A percentile compares a stretch with the other conserved stretches of the same genome.
phyloP scores from a whole-genome alignment of 768 basidiomycete genomes.

The Calocera cornea region DNA sequence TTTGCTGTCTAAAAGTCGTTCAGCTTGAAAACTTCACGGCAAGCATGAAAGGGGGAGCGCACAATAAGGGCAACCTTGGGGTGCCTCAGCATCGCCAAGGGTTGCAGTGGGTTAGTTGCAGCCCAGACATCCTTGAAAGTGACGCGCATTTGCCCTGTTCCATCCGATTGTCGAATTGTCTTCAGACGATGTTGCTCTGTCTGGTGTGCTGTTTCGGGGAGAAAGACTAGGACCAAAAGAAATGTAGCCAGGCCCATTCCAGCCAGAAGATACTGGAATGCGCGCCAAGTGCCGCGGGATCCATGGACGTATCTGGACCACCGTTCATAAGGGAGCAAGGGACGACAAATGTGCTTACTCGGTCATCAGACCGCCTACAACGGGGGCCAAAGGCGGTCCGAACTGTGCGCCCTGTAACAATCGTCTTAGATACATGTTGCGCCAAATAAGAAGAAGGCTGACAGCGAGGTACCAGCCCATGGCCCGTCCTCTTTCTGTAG shows the following conservation, averaged over 20 bases:
- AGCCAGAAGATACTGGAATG: not conserved
- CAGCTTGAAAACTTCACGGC: not conserved
- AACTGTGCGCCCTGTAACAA: not conserved
- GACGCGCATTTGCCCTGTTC: not conserved
- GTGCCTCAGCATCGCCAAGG: not conserved
- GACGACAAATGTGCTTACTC: not conserved
- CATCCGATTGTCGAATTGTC: not conserved
- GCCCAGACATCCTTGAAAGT: not conserved
- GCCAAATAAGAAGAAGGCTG: not conserved
- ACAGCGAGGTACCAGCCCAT: not conserved
- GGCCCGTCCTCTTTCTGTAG: not conserved
- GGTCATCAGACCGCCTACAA: not conserved
- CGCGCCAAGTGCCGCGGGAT: not conserved
- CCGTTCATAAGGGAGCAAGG: not conserved
- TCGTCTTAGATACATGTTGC: not conserved
- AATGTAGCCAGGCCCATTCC: not conserved
- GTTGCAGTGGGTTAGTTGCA: not conserved
- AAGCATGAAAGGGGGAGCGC: not conserved
- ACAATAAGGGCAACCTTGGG: not conserved
- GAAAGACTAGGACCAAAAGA: not conserved
- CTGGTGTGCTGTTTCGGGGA: not conserved
- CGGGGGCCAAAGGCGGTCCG: not conserved
- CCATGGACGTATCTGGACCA: not conserved
- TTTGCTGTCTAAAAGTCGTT: not conserved
- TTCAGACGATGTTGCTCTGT: not conserved